Conservation (phyloP, 2,329 filamentous ascomycete species). For the Dothistroma septosporum region DNA sequence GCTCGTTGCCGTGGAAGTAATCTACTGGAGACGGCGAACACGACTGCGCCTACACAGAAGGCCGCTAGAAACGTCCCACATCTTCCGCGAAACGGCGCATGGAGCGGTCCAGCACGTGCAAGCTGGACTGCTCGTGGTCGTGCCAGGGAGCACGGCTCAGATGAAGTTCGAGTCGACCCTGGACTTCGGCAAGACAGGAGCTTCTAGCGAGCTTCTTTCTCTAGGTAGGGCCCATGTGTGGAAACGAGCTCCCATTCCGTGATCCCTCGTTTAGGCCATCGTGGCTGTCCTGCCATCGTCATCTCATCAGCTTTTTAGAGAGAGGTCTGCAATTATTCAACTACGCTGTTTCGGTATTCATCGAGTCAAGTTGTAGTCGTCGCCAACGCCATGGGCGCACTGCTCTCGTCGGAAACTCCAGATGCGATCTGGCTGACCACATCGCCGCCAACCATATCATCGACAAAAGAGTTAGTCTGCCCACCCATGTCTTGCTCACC, state of each 20-base stretch:
- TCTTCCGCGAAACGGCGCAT: background rate
- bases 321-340: background rate
- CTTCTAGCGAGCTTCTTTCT: background rate
- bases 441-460: background rate
- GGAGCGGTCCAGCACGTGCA: background rate
- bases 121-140: background rate
- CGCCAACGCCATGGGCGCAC: background rate
- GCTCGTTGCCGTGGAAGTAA: background rate
- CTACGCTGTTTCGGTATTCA: background rate
- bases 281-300: background rate
- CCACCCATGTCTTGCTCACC: background rate
- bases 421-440: background rate
- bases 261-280: background rate
- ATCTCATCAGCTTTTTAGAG: background rate
- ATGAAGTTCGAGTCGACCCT: background rate
- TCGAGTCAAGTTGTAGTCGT: background rate
- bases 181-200: background rate
- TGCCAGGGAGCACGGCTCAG: background rate
- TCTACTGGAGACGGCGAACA: slow-evolving; percentile 12
- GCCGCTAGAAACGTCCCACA: slow-evolving; percentile 12
- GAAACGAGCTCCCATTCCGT: background rate
- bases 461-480: background rate
- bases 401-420: background rate
- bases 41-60: slow-evolving; percentile 11
- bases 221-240: background rate